phyloP scores from a whole-genome alignment of 1,284 basidiomycete genomes.

The Heterobasidion parviporum region DNA sequence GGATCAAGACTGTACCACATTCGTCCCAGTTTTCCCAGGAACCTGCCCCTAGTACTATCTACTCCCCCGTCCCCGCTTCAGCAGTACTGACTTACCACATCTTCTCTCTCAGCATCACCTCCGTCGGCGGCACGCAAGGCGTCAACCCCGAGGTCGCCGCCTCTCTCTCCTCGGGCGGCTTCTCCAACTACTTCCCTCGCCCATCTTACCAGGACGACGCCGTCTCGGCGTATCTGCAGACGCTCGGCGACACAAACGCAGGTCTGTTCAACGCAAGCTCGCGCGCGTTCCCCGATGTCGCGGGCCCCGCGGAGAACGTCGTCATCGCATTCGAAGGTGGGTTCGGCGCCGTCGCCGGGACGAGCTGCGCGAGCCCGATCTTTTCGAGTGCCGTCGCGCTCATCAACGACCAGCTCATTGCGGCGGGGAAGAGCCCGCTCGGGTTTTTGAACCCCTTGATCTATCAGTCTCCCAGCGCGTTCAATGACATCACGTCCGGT shows the following conservation, averaged over 20 bases:
- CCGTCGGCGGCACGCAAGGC: slow-evolving; percentile 14
- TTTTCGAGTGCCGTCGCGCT: slow-evolving; percentile 42
- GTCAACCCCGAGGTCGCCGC: slow-evolving; percentile 16
- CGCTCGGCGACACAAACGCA: background rate
- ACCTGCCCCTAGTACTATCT: slow-evolving; percentile 2
- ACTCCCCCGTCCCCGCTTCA: background rate
- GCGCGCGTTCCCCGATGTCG: slow-evolving; percentile 27
- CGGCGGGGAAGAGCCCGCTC: slow-evolving; percentile 29
- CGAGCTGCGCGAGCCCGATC: slow-evolving; percentile 45
- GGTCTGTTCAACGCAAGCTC: slow-evolving; percentile 4
- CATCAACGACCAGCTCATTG: slow-evolving; percentile 45
- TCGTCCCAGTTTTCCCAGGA: slow-evolving; percentile 7
- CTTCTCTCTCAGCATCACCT: slow-evolving; percentile 5
- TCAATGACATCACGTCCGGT: slow-evolving; percentile 7
- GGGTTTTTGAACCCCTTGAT: slow-evolving; percentile 44
- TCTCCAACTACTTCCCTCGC: slow-evolving; percentile 5
- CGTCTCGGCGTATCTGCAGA: background rate
- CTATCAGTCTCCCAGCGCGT: slow-evolving; percentile 13
- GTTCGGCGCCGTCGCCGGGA: slow-evolving; percentile 33
- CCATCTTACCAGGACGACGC: slow-evolving; percentile 5
- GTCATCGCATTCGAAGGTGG: slow-evolving; percentile 19
- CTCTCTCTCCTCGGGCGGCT: slow-evolving; percentile 5
- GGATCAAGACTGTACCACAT: slow-evolving; percentile 2
- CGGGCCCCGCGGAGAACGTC: slow-evolving; percentile 29
- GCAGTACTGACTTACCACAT: background rate